These are phyloP conservation scores for Naegleria gruberi DNA, from an alignment of 208 protist genomes.

Conservation along the genomic window DNA sequence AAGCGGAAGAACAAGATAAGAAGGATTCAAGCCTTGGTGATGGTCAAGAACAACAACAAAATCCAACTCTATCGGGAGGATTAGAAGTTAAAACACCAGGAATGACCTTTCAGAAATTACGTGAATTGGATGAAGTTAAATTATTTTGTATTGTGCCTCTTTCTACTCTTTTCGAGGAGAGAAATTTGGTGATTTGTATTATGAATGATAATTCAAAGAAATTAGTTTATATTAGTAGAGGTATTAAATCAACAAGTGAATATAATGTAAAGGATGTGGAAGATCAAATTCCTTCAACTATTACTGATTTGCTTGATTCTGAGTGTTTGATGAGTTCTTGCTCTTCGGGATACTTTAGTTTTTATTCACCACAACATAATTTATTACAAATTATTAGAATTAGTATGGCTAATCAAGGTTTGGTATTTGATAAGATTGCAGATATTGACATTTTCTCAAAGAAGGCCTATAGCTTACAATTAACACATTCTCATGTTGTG, in stretches of 20 bases:
- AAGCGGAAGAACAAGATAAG: not conserved
- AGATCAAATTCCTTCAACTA: not conserved
- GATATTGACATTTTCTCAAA: not conserved
- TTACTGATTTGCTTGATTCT: not conserved
- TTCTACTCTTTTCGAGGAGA: not conserved
- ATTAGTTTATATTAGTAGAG: not conserved
- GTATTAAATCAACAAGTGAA: not conserved
- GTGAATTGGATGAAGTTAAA: not conserved
- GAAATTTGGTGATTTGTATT: slow-evolving; percentile 2
- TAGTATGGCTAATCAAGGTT: not conserved
- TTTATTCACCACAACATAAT: not conserved
- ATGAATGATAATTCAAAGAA: not conserved
- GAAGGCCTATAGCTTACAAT: not conserved
- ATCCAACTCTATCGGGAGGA: not conserved
- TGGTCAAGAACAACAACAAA: not conserved
- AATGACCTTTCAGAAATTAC: not conserved
- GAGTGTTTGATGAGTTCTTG: not conserved
- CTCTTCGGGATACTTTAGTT: not conserved
- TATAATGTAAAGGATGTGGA: not conserved
- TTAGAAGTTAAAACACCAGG: not conserved
- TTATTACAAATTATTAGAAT: not conserved
- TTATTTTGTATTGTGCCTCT: not conserved
- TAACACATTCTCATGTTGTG: not conserved
- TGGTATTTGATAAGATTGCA: not conserved
- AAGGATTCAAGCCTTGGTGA: not conserved